phyloP scores from a whole-genome alignment of 768 basidiomycete genomes.

The Mycena amicta region DNA sequence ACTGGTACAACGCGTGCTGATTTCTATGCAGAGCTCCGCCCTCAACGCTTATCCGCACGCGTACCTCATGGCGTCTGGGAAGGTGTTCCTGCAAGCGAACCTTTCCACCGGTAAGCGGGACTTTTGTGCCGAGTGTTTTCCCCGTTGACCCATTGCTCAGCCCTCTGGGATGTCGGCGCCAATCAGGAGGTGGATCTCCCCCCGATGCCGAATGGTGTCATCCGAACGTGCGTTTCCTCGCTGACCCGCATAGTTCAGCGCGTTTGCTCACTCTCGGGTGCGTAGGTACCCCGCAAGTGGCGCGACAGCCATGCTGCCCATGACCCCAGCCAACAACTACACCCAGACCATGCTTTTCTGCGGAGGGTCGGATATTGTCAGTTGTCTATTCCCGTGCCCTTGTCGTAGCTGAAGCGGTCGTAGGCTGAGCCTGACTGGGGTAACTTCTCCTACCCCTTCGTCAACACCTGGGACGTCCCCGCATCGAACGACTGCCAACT shows the following conservation, averaged over 20 bases:
- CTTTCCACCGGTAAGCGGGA: constrained; percentile 63
- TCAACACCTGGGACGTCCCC: constrained; percentile 72
- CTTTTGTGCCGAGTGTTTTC: not conserved
- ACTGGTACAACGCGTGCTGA: too few species aligned
- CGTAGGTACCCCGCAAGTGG: constrained; percentile 36
- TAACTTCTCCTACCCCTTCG: constrained; percentile 70
- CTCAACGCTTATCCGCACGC: constrained; percentile 76
- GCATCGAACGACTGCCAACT: constrained; percentile 75
- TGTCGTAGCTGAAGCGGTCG: not conserved
- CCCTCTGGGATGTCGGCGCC: constrained; percentile 50
- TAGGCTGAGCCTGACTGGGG: constrained; percentile 64
- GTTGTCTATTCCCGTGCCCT: not conserved
- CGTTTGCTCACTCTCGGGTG: not conserved
- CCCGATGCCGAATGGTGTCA: constrained; percentile 67
- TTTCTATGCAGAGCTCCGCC: constrained; percentile 68
- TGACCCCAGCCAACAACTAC: constrained; percentile 88
- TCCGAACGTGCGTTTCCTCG: constrained; percentile 69
- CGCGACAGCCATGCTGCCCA: constrained; percentile 84
- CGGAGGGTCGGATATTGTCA: constrained; percentile 69
- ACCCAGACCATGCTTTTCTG: constrained; percentile 86
- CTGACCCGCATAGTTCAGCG: constrained; percentile 53
- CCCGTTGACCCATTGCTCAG: constrained; percentile 23
- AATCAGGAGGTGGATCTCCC: constrained; percentile 67
- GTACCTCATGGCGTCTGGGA: constrained; percentile 64
- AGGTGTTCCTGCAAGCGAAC: constrained; percentile 82